These are phyloP conservation scores for Botrytis tulipae DNA, from an alignment of 2,329 filamentous ascomycete species.

Conservation along the genomic window DNA sequence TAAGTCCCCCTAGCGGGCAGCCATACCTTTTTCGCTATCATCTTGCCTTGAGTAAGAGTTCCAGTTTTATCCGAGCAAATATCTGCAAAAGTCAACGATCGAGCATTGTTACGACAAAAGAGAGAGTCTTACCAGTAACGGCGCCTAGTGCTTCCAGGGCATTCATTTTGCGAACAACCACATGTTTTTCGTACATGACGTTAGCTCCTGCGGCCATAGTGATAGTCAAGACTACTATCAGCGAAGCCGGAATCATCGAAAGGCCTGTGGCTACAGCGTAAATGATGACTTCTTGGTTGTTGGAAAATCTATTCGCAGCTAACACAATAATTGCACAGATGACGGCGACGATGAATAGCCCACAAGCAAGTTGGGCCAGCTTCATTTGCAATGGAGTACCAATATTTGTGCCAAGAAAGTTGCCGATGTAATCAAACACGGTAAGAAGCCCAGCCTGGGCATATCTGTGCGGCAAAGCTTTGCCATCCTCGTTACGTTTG, in stretches of 20 bases:
- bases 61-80: conserved; percentile 79
- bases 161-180: conserved; percentile 57
- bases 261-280: conserved; percentile 60
- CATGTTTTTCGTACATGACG: conserved; percentile 54
- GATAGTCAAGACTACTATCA: conserved; percentile 65
- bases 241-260: conserved; percentile 60
- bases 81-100: conserved; percentile 39
- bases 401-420: conserved; percentile 61
- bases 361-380: conserved; percentile 61
- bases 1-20: conserved; percentile 52
- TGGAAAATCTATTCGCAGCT: conserved; percentile 54
- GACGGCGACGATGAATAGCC: conserved; percentile 62
- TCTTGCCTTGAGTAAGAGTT: conserved; percentile 56
- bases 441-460: conserved; percentile 44
- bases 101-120: conserved; percentile 36
- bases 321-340: conserved; percentile 65
- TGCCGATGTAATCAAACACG: conserved; percentile 53
- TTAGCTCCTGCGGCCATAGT: conserved; percentile 63
- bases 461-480: conserved; percentile 49
- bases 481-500: conserved; percentile 49
- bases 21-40: conserved; percentile 52
- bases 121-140: conserved; percentile 51
- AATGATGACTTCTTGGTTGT: conserved; percentile 57
- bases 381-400: conserved; percentile 67
- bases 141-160: conserved; percentile 56